These are phyloP conservation scores for Penicillium salamii DNA, from an alignment of 495 filamentous ascomycete genomes.

Conservation along the genomic window DNA sequence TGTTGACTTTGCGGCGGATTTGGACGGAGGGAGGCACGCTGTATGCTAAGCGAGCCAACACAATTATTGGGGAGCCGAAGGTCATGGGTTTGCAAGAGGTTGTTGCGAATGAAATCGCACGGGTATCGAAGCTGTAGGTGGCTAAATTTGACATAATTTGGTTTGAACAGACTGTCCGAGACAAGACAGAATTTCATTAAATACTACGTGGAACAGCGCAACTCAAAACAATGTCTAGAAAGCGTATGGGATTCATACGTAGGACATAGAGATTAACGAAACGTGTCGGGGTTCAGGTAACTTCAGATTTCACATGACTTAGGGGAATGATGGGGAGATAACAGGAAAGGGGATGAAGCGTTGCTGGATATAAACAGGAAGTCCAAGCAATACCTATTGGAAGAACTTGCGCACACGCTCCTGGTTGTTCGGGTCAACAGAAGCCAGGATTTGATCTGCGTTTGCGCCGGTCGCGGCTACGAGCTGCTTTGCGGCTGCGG, in stretches of 20 bases:
- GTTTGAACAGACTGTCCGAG: neutral
- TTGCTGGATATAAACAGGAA: conserved; percentile 25
- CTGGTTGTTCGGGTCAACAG: conserved; percentile 72
- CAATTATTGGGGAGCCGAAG: conserved; percentile 44
- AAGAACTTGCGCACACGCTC: conserved; percentile 71
- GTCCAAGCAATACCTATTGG: conserved; percentile 36
- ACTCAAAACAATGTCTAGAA: neutral
- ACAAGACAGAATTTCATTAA: too few species aligned
- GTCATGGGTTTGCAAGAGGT: conserved; percentile 47
- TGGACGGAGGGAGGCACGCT: conserved; percentile 71
- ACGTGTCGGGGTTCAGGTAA: conserved; percentile 23
- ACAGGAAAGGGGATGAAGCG: conserved; percentile 9
- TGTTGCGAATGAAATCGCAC: conserved; percentile 27
- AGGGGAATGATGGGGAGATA: conserved; percentile 17
- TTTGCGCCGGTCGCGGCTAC: conserved; percentile 67
- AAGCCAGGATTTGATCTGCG: conserved; percentile 63
- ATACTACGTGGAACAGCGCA: neutral
- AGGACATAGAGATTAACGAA: conserved; percentile 19
- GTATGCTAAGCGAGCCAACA: conserved; percentile 66
- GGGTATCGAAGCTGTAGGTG: conserved; percentile 13
- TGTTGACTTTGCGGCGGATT: conserved; percentile 59
- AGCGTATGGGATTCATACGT: conserved; percentile 15
- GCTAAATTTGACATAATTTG: neutral
- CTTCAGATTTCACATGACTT: conserved; percentile 27
- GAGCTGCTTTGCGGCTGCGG: conserved; percentile 69